phyloP scores from a whole-genome alignment of 352 stramenopile species.

The Thalassiosira exigua region DNA sequence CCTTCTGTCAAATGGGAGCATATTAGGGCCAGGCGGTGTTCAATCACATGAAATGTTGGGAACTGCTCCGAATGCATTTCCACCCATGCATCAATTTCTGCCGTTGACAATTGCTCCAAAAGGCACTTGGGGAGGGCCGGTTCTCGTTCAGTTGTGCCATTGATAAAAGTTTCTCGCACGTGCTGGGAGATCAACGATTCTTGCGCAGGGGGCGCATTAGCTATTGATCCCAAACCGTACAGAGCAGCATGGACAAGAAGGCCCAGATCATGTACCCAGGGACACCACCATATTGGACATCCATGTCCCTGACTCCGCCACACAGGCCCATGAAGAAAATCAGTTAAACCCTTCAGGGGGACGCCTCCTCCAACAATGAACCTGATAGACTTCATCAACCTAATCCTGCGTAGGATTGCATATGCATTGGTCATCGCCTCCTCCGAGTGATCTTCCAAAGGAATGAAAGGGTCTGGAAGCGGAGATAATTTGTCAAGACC shows the following conservation, averaged over 20 bases:
- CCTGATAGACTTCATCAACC: constrained; percentile 72
- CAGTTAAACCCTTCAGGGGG: constrained; percentile 34
- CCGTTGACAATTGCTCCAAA: constrained; percentile 40
- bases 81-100: constrained; percentile 73
- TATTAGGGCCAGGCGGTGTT: constrained; percentile 77
- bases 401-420: constrained; percentile 73
- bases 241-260: constrained; percentile 79
- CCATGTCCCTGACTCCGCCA: constrained; percentile 55
- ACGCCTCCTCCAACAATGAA: constrained; percentile 69
- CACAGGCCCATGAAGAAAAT: constrained; percentile 51
- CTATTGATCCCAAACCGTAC: constrained; percentile 69
- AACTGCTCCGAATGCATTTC: constrained; percentile 73
- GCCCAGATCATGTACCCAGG: constrained; percentile 86
- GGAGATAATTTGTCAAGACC: constrained; percentile 49
- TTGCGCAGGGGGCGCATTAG: constrained; percentile 58
- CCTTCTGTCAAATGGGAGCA: constrained; percentile 64
- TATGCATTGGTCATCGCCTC: constrained; percentile 71
- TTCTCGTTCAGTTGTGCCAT: constrained; percentile 43
- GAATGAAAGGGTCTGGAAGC: constrained; percentile 80
- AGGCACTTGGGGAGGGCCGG: constrained; percentile 45
- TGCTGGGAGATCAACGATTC: constrained; percentile 58
- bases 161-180: constrained; percentile 66
- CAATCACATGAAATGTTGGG: constrained; percentile 67
- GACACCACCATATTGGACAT: constrained; percentile 87
- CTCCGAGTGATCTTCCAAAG: constrained; percentile 73